These are phyloP conservation scores for Hericium coralloides DNA, from an alignment of 768 basidiomycete genomes.

Conservation along the genomic window DNA sequence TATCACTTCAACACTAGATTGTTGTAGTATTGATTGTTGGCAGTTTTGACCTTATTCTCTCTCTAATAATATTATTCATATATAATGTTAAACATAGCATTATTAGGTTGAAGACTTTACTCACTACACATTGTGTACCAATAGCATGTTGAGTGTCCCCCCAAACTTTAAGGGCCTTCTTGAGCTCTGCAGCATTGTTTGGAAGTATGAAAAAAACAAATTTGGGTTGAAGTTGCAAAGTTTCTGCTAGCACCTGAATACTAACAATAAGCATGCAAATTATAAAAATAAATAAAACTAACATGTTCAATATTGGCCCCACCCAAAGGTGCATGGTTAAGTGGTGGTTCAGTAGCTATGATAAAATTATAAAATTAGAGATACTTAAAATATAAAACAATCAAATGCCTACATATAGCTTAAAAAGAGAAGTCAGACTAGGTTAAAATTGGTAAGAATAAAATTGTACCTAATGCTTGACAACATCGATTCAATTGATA, in stretches of 20 bases:
- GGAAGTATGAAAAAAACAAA: conserved; percentile 46
- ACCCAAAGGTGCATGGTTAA: background rate
- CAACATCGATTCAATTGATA: conserved; percentile 4
- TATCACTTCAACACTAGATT: conserved; percentile 47
- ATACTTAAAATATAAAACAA: background rate
- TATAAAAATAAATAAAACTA: background rate
- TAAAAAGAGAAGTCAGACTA: background rate
- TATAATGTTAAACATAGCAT: background rate
- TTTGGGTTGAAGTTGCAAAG: background rate
- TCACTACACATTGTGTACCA: conserved; percentile 36
- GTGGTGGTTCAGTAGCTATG: background rate
- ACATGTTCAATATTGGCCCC: background rate
- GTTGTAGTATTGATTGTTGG: conserved; percentile 44
- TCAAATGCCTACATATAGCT: no score
- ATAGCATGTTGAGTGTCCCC: conserved; percentile 37
- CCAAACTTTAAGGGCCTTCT: conserved; percentile 43
- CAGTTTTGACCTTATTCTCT: conserved; percentile 5
- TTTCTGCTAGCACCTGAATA: background rate
- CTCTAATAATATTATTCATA: background rate
- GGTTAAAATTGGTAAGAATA: background rate
- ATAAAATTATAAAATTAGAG: background rate
- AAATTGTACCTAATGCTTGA: conserved; percentile 2
- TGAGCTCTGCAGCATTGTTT: conserved; percentile 33
- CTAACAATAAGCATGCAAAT: background rate
- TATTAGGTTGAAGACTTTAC: conserved; percentile 3